Conservation (phyloP, 177 flowering plant species). For the Vitis hybrid region DNA sequence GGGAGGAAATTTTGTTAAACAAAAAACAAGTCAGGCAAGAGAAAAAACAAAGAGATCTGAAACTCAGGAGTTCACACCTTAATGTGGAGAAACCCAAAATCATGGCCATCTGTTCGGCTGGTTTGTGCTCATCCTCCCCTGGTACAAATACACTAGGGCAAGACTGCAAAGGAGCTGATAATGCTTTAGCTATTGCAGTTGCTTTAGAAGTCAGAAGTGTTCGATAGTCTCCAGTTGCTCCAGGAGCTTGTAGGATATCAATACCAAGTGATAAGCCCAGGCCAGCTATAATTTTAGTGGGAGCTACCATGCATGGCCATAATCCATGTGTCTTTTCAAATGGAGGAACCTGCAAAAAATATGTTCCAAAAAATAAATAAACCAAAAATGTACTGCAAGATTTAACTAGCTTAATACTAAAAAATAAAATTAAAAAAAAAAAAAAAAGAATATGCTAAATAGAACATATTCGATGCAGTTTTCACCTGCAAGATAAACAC, state of each 20-base stretch:
- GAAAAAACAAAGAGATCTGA: background rate
- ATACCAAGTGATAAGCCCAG: conserved; percentile 90
- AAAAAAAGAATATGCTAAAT: no score
- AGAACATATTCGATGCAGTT: no score
- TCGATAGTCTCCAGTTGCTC: conserved; percentile 96
- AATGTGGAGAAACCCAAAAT: conserved; percentile 95
- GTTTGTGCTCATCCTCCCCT: conserved; percentile 77
- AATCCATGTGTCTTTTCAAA: conserved; percentile 76
- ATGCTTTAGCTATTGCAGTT: conserved; percentile 75
- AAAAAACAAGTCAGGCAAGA: background rate
- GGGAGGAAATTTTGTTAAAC: no score
- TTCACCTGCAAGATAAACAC: no score
- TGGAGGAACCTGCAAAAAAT: conserved; percentile 63
- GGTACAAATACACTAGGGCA: conserved; percentile 82
- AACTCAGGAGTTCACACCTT: conserved; percentile 51
- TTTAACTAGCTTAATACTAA: no score
- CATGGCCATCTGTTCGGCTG: conserved; percentile 83
- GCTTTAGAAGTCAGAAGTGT: conserved; percentile 88
- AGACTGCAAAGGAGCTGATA: conserved; percentile 66
- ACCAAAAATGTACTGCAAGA: background rate
- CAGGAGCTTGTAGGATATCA: conserved; percentile 95
- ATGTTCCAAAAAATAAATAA: background rate
- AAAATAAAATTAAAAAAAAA: no score
- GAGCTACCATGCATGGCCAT: conserved; percentile 97
- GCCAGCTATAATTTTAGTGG: conserved; percentile 96